These are phyloP conservation scores for Phaseolus lunatus DNA, from an alignment of 306 rosid genomes.

Conservation along the genomic window DNA sequence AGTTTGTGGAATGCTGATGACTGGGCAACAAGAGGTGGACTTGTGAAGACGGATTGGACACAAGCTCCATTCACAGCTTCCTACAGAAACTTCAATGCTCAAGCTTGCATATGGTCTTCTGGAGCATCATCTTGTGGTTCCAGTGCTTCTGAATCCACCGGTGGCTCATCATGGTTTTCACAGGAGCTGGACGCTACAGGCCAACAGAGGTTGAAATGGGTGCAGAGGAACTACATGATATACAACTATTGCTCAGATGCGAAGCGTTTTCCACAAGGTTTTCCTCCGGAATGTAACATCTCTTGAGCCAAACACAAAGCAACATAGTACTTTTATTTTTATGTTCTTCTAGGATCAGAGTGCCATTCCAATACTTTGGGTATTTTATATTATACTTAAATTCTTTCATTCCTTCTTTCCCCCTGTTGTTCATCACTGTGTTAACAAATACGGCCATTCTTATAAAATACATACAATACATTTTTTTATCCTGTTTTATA, in stretches of 20 bases:
- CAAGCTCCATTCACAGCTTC: conserved; percentile 77
- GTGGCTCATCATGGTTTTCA: conserved; percentile 49
- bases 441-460: not conserved
- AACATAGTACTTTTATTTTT: not conserved
- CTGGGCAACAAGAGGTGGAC: conserved; percentile 90
- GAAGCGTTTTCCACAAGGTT: conserved; percentile 67
- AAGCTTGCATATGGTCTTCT: conserved; percentile 64
- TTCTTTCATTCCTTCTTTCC: conserved; percentile 50
- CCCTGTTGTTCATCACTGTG: conserved; percentile 11
- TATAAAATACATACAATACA: conserved; percentile 2
- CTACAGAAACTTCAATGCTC: conserved; percentile 65
- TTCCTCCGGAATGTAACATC: conserved; percentile 61
- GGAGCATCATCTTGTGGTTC: conserved; percentile 62
- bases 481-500: too few relatives aligned
- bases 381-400: conserved; percentile 5
- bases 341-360: not conserved
- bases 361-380: not conserved
- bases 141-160: conserved; percentile 6
- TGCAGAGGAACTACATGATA: conserved; percentile 72
- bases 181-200: conserved; percentile 54
- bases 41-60: conserved; percentile 74
- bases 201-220: conserved; percentile 56
- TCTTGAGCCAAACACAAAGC: conserved; percentile 37
- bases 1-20: conserved; percentile 84
- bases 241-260: conserved; percentile 70